phyloP scores from a whole-genome alignment of 2,329 filamentous ascomycete genomes.

The Hansfordia pulvinata region DNA sequence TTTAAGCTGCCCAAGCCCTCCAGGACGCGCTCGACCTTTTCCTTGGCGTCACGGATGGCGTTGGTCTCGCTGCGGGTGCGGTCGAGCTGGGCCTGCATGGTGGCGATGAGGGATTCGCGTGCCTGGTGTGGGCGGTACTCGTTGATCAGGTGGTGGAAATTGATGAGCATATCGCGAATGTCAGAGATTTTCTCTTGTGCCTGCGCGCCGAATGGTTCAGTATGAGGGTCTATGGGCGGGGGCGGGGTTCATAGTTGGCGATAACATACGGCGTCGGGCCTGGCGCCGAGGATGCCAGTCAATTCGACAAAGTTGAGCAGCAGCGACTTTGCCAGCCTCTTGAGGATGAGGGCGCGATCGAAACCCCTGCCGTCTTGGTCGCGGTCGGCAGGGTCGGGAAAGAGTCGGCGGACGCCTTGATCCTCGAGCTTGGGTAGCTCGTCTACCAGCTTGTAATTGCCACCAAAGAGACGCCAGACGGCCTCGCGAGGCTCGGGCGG shows the following conservation, averaged over 20 bases:
- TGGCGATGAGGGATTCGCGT: conserved; percentile 68
- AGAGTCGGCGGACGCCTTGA: conserved; percentile 56
- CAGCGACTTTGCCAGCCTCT: conserved; percentile 69
- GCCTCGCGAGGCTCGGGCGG: conserved; percentile 59
- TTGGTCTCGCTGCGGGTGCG: conserved; percentile 60
- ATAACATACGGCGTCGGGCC: conserved; percentile 39
- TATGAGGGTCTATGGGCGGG: background rate
- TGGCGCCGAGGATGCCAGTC: conserved; percentile 53
- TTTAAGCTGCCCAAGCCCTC: conserved; percentile 49
- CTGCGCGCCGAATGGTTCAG: conserved; percentile 19
- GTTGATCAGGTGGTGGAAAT: conserved; percentile 87
- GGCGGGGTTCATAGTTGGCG: too few relatives aligned
- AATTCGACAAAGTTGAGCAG: conserved; percentile 84
- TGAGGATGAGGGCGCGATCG: conserved; percentile 54
- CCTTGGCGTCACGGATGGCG: conserved; percentile 50
- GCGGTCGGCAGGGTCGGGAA: conserved; percentile 26
- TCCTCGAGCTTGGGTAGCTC: conserved; percentile 54
- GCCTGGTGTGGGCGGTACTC: conserved; percentile 91
- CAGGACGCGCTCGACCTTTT: conserved; percentile 61
- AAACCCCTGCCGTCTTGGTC: conserved; percentile 40
- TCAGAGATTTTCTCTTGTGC: conserved; percentile 63
- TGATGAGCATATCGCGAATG: conserved; percentile 71
- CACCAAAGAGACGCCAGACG: conserved; percentile 65
- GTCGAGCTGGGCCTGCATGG: conserved; percentile 78
- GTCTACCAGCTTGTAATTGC: conserved; percentile 49